phyloP scores from a whole-genome alignment of 768 basidiomycete species.

The Suillus hirtellus region DNA sequence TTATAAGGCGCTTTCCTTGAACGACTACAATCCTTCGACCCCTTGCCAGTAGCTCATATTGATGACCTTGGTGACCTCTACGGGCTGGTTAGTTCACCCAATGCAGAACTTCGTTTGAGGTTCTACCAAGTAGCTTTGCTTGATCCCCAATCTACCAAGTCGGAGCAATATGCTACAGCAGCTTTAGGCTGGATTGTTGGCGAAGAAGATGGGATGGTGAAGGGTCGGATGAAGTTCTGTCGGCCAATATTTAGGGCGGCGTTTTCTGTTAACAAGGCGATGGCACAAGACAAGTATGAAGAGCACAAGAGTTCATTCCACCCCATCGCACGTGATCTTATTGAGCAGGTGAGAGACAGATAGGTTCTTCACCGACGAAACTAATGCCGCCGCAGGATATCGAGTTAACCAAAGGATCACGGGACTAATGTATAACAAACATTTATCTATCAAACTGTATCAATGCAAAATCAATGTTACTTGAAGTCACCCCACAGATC shows the following conservation, averaged over 20 bases:
- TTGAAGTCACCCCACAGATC: conserved; percentile 87
- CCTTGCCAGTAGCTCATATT: conserved; percentile 63
- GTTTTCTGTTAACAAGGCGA: conserved; percentile 47
- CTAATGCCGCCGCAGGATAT: conserved; percentile 1
- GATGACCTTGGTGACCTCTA: conserved; percentile 56
- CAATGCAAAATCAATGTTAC: conserved; percentile 31
- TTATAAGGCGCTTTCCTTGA: conserved; percentile 80
- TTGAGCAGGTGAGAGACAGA: conserved; percentile 60
- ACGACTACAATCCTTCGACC: conserved; percentile 59
- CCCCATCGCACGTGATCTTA: conserved; percentile 72
- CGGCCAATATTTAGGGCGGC: conserved; percentile 63
- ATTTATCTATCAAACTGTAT: conserved; percentile 8
- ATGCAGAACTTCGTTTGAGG: conserved; percentile 76
- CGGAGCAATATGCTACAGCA: conserved; percentile 48
- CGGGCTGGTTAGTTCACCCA: conserved; percentile 49
- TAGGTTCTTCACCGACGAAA: neutral
- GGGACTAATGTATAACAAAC: neutral
- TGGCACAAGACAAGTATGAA: conserved; percentile 55
- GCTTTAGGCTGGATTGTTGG: conserved; percentile 74
- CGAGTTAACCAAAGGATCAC: neutral
- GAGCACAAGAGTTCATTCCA: conserved; percentile 59
- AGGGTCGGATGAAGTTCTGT: conserved; percentile 88
- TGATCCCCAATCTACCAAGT: conserved; percentile 47
- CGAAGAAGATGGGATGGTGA: conserved; percentile 53
- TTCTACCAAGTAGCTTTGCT: conserved; percentile 74